Evolutionary conservation across 257 asterid genomes (phyloP).

Genomic region (Plantago elongata): DNA sequence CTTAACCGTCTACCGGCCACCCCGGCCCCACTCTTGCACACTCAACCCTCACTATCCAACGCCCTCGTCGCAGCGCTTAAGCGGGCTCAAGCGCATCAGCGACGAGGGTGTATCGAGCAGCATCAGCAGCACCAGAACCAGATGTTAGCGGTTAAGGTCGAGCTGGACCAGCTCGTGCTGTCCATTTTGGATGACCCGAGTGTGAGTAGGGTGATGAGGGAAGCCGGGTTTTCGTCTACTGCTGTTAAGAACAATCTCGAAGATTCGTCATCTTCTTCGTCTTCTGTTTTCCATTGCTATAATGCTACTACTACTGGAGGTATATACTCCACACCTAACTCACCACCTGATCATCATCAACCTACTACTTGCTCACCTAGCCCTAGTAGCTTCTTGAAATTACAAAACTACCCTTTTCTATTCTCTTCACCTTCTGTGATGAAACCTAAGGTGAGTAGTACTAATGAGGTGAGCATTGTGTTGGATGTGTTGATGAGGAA

Average conservation of each 20-base stretch:
- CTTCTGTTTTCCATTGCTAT: conserved; percentile 52
- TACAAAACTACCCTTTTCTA: conserved; percentile 26
- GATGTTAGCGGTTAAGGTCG: conserved; percentile 51
- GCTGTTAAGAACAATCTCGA: conserved; percentile 51
- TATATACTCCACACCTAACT: conserved; percentile 62
- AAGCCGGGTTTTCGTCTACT: conserved; percentile 76
- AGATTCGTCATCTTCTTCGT: conserved; percentile 23
- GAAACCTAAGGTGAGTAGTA: conserved; percentile 1
- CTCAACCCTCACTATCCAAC: conserved; percentile 71
- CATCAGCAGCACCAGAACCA: conserved; percentile 51
- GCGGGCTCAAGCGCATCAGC: conserved; percentile 74
- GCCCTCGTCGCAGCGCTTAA: conserved; percentile 80
- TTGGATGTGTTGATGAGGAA: conserved; percentile 35
- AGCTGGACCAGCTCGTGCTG: conserved; percentile 66
- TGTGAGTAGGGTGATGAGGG: conserved; percentile 81
- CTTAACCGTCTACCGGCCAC: conserved; percentile 77
- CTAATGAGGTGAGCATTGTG: conserved; percentile 31
- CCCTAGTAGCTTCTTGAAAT: conserved; percentile 31
- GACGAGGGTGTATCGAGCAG: conserved; percentile 63
- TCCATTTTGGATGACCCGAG: conserved; percentile 85
- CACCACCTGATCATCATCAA: conserved; percentile 42
- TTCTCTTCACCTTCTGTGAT: conserved; percentile 26
- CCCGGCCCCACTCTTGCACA: conserved; percentile 54
- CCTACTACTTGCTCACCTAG: conserved; percentile 27
- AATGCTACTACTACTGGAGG: conserved; percentile 39